Percentiles rank a stretch among this genome's conserved stretches.
These are phyloP conservation scores for Amyloporia xantha DNA, from an alignment of 768 basidiomycete species.

Conservation along the genomic window DNA sequence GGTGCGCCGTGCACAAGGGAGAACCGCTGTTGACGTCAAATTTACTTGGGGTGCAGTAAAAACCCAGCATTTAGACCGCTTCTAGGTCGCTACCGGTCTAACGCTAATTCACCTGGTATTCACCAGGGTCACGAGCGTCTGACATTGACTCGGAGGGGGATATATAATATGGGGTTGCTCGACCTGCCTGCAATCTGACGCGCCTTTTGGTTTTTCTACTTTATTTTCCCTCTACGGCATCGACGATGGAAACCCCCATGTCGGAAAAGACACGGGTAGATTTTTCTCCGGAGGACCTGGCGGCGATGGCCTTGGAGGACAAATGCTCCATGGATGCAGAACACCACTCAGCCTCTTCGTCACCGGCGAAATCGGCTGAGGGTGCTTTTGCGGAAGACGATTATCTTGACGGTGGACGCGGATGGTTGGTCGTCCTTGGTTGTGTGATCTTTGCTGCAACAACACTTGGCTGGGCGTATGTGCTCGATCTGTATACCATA, in stretches of 20 bases:
- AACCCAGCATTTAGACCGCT: no score
- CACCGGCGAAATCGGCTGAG: constrained; percentile 7
- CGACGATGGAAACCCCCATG: constrained; percentile 16
- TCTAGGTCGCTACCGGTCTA: no score
- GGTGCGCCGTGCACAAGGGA: neutral
- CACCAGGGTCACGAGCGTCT: neutral
- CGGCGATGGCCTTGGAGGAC: neutral
- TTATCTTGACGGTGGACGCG: constrained; percentile 18
- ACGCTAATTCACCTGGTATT: no score
- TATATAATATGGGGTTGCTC: neutral
- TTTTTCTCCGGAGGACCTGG: constrained; percentile 1
- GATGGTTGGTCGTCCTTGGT: constrained; percentile 18
- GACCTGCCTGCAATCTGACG: neutral
- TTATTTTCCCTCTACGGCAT: neutral
- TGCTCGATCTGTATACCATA: constrained; percentile 4
- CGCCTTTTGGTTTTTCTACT: neutral
- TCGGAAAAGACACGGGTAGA: constrained; percentile 18
- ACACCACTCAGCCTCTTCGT: neutral
- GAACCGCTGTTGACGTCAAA: neutral
- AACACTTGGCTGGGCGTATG: constrained; percentile 21
- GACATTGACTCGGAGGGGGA: neutral
- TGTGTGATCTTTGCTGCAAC: constrained; percentile 16
- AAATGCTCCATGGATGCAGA: neutral
- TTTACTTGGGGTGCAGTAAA: no score
- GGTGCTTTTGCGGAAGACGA: constrained; percentile 7